Conservation (phyloP, 208 protist species). For the Trypanosoma mega region DNA sequence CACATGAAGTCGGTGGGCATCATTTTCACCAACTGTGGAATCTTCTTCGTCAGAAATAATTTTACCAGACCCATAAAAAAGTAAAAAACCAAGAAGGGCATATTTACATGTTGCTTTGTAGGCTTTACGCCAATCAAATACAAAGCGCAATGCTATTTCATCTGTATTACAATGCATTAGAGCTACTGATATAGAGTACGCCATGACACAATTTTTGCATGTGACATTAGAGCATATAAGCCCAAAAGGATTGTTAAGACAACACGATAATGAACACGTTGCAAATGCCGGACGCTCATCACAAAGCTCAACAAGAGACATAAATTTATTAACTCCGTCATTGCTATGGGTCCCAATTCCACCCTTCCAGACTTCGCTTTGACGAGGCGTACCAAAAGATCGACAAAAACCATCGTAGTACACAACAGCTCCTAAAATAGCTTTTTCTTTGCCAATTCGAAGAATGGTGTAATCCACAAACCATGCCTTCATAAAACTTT, state of each 20-base stretch:
- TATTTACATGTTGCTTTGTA: not conserved
- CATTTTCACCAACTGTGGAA: constrained; percentile 22
- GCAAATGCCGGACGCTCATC: constrained; percentile 7
- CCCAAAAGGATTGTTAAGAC: constrained; percentile 11
- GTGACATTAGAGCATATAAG: constrained; percentile 1
- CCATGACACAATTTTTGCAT: not conserved
- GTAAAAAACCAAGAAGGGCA: constrained; percentile 20
- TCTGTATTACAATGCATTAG: not conserved
- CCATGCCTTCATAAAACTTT: constrained; percentile 22
- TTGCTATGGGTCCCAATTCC: not conserved
- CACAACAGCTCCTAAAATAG: not conserved
- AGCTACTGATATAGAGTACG: constrained; percentile 9
- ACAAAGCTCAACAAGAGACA: constrained; percentile 11
- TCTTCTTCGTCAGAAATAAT: constrained; percentile 27
- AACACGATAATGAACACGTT: not conserved
- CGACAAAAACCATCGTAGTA: constrained; percentile 5
- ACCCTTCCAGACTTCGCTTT: constrained; percentile 21
- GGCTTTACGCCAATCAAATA: constrained; percentile 13
- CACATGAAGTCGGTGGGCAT: constrained; percentile 14
- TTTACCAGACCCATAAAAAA: constrained; percentile 17
- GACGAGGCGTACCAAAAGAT: constrained; percentile 17
- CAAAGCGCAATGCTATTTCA: constrained; percentile 11
- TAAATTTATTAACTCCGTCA: constrained; percentile 11
- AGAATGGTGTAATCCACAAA: constrained; percentile 16
- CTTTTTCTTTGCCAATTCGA: not conserved